Base-by-base conservation (phyloP, 73 alveolate genomes). In the Tetrahymena thermophila region DNA sequence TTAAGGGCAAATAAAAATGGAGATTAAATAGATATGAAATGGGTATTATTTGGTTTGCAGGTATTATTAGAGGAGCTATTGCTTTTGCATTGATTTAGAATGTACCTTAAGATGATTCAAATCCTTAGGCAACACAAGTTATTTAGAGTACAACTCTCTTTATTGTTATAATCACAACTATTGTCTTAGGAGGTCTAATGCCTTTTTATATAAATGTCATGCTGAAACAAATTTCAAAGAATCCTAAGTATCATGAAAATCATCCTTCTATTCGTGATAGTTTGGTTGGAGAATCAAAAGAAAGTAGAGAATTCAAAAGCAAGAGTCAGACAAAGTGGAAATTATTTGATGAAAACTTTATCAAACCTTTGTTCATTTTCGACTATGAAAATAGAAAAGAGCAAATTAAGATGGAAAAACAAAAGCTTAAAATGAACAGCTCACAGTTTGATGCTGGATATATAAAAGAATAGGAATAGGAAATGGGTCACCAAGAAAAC, bases 21-120 rank as follows among this genome's bases (percentile, higher is more conserved):
- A 85, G 85, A 56, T 58, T 95, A 95, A 84, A 94, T 34, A 34
- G 93, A 11, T 95, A 37, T 37, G 97, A 95, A 85, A 35, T 95
- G 85, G 94, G 85, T 85, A 97, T 98, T 44, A 95, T 98, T 1
- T 98, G 99, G 99, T 98, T 94, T 94, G 98, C 98, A 25, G 99
- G 99, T 35, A 94, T 97, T 35, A 98, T 98, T 94, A 96, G 99
- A 97, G 99, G 99, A 9, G 98, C 99, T 13, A 97, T 98, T 17
- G 99, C 99, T 23, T 97, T 96, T 97, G 99, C 99, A 19, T 96
- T 98, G 34, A 97, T 98, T 17, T 96, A 93, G 28, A 94, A 96
- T 35, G 85, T 85, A 11, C 93, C 94, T 34, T 43, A 35, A 23
- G 58, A 85, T 95, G 25, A 31, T 6, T 28, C 25, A 19, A 94